These are phyloP conservation scores for Globisporangium lucens DNA, from an alignment of 352 stramenopile genomes.

Conservation along the genomic window DNA sequence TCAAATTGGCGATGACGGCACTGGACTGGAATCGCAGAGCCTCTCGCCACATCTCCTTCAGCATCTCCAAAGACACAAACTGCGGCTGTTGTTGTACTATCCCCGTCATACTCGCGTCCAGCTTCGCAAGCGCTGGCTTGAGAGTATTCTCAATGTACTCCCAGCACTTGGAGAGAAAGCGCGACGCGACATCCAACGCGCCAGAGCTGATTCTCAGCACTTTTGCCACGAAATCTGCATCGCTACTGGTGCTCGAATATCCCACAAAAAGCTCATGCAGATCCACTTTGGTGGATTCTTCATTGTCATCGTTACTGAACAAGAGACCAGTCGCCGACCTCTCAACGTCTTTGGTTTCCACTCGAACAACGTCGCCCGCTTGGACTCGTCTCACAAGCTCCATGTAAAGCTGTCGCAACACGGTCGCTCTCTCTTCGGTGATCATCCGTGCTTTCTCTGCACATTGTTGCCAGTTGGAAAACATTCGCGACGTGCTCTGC, in stretches of 20 bases:
- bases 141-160: conserved; percentile 3
- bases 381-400: conserved; percentile 1
- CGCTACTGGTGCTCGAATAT: neutral
- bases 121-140: neutral
- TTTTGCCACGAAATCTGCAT: neutral
- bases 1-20: neutral
- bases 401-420: conserved; percentile 2
- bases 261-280: conserved; percentile 1
- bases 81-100: neutral
- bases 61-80: neutral
- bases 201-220: conserved; percentile 7
- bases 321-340: neutral
- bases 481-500: neutral
- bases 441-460: neutral
- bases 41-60: conserved; percentile 5
- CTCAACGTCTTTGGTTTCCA: neutral
- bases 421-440: conserved; percentile 3
- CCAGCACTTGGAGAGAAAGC: conserved; percentile 7
- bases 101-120: neutral
- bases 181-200: conserved; percentile 2
- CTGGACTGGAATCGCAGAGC: neutral
- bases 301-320: neutral
- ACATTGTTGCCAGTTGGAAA: conserved; percentile 2
- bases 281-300: neutral
- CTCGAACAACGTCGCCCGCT: neutral